Evolutionary conservation across 805 yeast genomes (phyloP).

Genomic region (Pichia cephalocereana): DNA sequence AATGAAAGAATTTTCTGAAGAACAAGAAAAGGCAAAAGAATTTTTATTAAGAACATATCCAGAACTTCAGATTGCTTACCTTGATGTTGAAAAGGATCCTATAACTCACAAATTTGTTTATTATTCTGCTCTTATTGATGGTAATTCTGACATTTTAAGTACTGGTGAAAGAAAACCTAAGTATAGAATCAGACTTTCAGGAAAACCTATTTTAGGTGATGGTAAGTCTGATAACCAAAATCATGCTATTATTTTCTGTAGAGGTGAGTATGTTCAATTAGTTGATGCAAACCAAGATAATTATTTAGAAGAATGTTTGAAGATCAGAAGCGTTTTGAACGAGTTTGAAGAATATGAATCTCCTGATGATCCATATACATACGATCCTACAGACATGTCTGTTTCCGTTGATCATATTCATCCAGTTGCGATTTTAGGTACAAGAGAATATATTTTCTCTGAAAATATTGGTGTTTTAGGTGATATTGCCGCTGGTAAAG

Average conservation of each 20-base stretch:
- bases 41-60: conserved; percentile 57
- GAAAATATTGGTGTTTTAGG: conserved; percentile 77
- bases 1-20: conserved; percentile 41
- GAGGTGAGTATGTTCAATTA: conserved; percentile 76
- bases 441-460: conserved; percentile 75
- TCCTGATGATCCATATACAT: conserved; percentile 19
- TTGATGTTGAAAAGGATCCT: conserved; percentile 42
- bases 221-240: conserved; percentile 83
- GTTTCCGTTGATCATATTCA: conserved; percentile 16
- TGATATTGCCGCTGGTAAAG: conserved; percentile 83
- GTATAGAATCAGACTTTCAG: conserved; percentile 57
- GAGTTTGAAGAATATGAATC: conserved; percentile 56
- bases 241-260: conserved; percentile 60
- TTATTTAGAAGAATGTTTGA: conserved; percentile 72
- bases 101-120: conserved; percentile 37
- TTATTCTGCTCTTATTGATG: conserved; percentile 64
- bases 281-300: conserved; percentile 83
- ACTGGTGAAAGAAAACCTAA: conserved; percentile 54
- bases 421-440: conserved; percentile 79
- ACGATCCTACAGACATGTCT: conserved; percentile 1
- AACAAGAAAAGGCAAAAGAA: conserved; percentile 51
- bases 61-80: conserved; percentile 53
- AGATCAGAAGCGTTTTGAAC: conserved; percentile 62
- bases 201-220: conserved; percentile 77
- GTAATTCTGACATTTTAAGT: conserved; percentile 50